A percentile compares a stretch with the other conserved stretches of the same genome.
Conservation (phyloP, 2,329 filamentous ascomycete species). For the Berkeleyomyces rouxiae region DNA sequence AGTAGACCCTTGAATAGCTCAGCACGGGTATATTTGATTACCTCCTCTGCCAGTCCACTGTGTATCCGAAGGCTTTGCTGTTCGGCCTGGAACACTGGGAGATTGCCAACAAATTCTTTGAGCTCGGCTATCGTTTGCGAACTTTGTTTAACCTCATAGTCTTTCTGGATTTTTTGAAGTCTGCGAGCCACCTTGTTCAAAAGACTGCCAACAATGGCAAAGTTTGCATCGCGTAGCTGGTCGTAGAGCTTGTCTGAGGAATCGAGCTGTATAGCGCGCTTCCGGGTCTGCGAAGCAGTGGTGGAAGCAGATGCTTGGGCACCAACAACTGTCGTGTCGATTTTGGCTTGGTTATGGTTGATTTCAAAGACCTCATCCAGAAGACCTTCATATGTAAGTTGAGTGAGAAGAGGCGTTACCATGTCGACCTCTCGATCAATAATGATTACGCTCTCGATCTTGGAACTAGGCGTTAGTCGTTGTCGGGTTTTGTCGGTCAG, state of each 20-base stretch:
- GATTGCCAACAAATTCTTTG: slow-evolving; percentile 83
- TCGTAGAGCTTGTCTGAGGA: slow-evolving; percentile 78
- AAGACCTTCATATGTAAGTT: slow-evolving; percentile 90
- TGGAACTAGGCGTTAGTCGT: slow-evolving; percentile 68
- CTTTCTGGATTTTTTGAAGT: slow-evolving; percentile 62
- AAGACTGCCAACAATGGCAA: slow-evolving; percentile 77
- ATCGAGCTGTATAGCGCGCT: slow-evolving; percentile 78
- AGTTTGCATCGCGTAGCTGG: slow-evolving; percentile 80
- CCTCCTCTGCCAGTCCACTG: slow-evolving; percentile 82
- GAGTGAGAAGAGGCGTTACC: slow-evolving; percentile 78
- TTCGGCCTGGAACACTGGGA: slow-evolving; percentile 84
- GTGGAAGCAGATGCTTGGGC: slow-evolving; percentile 43
- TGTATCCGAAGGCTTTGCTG: slow-evolving; percentile 86
- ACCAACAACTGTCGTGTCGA: slow-evolving; percentile 80
- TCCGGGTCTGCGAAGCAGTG: slow-evolving; percentile 45
- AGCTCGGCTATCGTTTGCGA: slow-evolving; percentile 82
- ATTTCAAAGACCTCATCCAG: slow-evolving; percentile 90
- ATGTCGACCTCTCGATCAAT: slow-evolving; percentile 93
- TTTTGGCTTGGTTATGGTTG: slow-evolving; percentile 78
- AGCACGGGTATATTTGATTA: slow-evolving; percentile 79
- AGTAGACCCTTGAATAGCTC: slow-evolving; percentile 78
- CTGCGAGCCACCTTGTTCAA: slow-evolving; percentile 83
- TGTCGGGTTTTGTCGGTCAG: slow-evolving; percentile 42
- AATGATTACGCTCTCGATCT: slow-evolving; percentile 79
- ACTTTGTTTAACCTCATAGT: slow-evolving; percentile 80